phyloP scores from a whole-genome alignment of 371 early-diverging fungal genomes.

The Zancudomyces culisetae region DNA sequence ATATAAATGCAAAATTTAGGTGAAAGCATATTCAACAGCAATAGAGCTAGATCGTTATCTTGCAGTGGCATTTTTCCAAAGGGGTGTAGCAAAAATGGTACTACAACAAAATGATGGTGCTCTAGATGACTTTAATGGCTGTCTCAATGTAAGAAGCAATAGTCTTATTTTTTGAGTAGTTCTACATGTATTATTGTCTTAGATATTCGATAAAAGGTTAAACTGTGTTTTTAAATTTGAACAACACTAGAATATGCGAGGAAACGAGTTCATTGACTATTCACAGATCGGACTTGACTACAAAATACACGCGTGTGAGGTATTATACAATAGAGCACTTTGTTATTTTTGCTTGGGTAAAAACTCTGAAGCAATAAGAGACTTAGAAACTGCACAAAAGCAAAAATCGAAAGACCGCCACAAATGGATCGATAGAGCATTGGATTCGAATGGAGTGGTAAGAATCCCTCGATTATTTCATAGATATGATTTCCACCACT shows the following conservation, averaged over 20 bases:
- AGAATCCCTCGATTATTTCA: neutral
- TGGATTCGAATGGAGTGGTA: constrained; percentile 38
- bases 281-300: constrained; percentile 77
- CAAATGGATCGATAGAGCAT: constrained; percentile 50
- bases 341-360: constrained; percentile 58
- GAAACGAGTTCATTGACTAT: constrained; percentile 81
- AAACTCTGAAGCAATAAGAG: constrained; percentile 47
- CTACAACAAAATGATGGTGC: constrained; percentile 37
- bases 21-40: constrained; percentile 50
- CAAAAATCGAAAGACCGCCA: constrained; percentile 45
- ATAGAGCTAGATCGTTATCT: constrained; percentile 66
- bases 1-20: constrained; percentile 18
- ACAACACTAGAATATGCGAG: constrained; percentile 45
- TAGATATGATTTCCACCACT: neutral
- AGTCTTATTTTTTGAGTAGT: too few species aligned
- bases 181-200: too few species aligned
- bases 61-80: constrained; percentile 80
- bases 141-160: constrained; percentile 29
- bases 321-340: constrained; percentile 74
- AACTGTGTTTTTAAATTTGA: neutral
- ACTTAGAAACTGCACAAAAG: constrained; percentile 48
- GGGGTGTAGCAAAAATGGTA: constrained; percentile 65
- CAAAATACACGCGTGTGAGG: constrained; percentile 71
- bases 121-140: constrained; percentile 46
- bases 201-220: too few species aligned